Percentiles rank a stretch among this genome's conserved stretches.
phyloP scores from a whole-genome alignment of 495 filamentous ascomycete species.

The Penicillium crystallinum region DNA sequence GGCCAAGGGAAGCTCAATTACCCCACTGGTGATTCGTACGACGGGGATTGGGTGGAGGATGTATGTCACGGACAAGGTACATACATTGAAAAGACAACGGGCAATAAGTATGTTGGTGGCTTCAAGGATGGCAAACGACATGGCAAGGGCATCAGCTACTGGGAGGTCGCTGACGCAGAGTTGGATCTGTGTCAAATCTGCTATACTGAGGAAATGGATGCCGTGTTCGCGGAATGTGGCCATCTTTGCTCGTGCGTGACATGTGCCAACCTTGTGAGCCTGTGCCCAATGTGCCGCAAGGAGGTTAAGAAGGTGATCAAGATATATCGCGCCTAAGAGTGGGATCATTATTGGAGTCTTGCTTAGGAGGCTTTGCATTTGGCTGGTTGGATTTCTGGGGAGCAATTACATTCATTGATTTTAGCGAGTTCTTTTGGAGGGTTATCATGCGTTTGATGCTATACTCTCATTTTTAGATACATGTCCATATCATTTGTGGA shows the following conservation, averaged over 20 bases:
- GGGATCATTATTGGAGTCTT: constrained; percentile 2
- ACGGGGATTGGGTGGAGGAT: constrained; percentile 53
- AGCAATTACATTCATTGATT: constrained; percentile 1
- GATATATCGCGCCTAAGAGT: constrained; percentile 46
- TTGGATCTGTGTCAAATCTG: constrained; percentile 60
- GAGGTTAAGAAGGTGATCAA: constrained; percentile 54
- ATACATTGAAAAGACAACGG: constrained; percentile 52
- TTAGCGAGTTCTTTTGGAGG: constrained; percentile 7
- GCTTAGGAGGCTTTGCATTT: constrained; percentile 8
- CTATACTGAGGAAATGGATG: constrained; percentile 57
- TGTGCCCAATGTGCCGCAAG: constrained; percentile 61
- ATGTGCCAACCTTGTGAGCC: constrained; percentile 58
- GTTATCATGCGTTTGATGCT: not conserved
- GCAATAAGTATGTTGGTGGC: constrained; percentile 60
- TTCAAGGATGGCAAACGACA: constrained; percentile 59
- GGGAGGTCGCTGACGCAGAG: constrained; percentile 59
- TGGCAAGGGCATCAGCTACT: constrained; percentile 59
- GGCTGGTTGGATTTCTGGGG: constrained; percentile 2
- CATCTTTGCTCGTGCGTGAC: constrained; percentile 60
- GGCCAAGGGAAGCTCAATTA: constrained; percentile 56
- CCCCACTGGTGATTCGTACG: constrained; percentile 58
- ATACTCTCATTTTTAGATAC: constrained; percentile 8
- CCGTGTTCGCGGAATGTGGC: constrained; percentile 61
- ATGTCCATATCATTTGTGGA: not conserved
- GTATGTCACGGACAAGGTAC: constrained; percentile 56